A percentile compares a stretch with the other conserved stretches of the same genome.
These are phyloP conservation scores for Infundibulicybe gibba DNA, from an alignment of 768 basidiomycete genomes.

Conservation along the genomic window DNA sequence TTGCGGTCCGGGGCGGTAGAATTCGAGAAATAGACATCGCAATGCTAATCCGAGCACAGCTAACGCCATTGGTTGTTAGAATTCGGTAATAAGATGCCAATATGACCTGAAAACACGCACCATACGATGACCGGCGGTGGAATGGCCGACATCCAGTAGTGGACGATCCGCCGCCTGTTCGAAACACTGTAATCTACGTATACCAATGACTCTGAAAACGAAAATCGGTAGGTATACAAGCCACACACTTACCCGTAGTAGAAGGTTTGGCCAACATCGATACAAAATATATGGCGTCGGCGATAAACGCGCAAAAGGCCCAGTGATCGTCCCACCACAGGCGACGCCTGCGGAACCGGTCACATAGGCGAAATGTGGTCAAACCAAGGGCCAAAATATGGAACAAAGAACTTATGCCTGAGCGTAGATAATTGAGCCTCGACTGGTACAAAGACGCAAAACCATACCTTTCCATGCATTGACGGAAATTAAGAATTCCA, in stretches of 20 bases:
- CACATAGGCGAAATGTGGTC: constrained; percentile 15
- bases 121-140: constrained; percentile 9
- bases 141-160: constrained; percentile 4
- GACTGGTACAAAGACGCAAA: no score
- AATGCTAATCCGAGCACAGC: constrained; percentile 13
- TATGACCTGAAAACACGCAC: not conserved
- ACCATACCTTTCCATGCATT: no score
- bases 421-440: no score
- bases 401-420: not conserved
- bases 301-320: constrained; percentile 17
- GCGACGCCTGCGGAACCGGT: constrained; percentile 15
- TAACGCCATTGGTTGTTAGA: not conserved
- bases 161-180: not conserved
- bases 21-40: constrained; percentile 12
- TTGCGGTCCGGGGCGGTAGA: not conserved
- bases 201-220: not conserved
- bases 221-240: constrained; percentile 1
- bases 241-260: no score
- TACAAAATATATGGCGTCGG: constrained; percentile 4
- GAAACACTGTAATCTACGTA: not conserved
- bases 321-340: constrained; percentile 28
- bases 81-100: not conserved
- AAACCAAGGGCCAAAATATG: constrained; percentile 13
- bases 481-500: no score
- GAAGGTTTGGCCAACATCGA: not conserved